Evolutionary conservation across 169 alveolate genomes (phyloP).

Genomic region (Eimeria sp.): DNA sequence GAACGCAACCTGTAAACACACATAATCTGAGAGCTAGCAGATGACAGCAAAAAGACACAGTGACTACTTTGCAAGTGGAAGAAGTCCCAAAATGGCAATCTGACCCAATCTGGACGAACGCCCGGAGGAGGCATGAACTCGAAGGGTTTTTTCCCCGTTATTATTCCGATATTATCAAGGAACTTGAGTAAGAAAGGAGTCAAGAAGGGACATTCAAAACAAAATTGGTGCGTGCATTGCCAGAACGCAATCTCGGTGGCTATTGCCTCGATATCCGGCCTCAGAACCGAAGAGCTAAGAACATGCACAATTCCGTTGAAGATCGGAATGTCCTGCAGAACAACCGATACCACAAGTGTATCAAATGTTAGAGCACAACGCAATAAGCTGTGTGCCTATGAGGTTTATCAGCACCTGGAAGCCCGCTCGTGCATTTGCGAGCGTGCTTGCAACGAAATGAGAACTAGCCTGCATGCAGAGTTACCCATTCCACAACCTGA

Average conservation of each 20-base stretch:
- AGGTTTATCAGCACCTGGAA: background rate
- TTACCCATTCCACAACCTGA: conserved; percentile 74
- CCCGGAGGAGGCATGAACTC: conserved; percentile 77
- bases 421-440: background rate
- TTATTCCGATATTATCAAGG: conserved; percentile 66
- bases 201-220: conserved; percentile 76
- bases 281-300: conserved; percentile 68
- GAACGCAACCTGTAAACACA: too few species aligned
- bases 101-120: conserved; percentile 81
- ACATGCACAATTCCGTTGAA: conserved; percentile 80
- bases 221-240: conserved; percentile 83
- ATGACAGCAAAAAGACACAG: background rate
- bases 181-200: conserved; percentile 62
- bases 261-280: conserved; percentile 78
- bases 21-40: background rate
- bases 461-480: background rate
- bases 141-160: conserved; percentile 73
- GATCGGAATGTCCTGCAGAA: conserved; percentile 69
- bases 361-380: background rate
- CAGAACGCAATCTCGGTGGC: conserved; percentile 75
- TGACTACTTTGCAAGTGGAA: background rate
- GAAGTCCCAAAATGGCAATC: background rate
- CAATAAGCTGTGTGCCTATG: background rate
- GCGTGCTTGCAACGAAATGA: background rate
- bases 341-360: background rate